These are phyloP conservation scores for Globisporangium apiculatum DNA, from an alignment of 352 stramenopile species.

Conservation along the genomic window DNA sequence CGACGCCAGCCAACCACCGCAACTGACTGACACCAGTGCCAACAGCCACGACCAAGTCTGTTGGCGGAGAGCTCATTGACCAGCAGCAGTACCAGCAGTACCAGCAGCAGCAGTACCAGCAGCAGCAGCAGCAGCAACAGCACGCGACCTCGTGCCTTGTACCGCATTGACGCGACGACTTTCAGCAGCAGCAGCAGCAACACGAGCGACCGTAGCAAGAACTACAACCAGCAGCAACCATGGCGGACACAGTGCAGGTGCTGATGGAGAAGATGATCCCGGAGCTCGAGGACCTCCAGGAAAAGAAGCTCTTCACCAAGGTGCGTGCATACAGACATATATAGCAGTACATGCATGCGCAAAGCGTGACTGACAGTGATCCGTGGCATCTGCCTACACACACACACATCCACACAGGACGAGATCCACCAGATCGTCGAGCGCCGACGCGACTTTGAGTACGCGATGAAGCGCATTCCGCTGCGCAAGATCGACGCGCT, in stretches of 20 bases:
- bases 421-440: slow-evolving; percentile 91
- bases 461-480: slow-evolving; percentile 84
- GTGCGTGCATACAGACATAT: slow-evolving; percentile 5
- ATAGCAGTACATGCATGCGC: background rate
- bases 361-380: background rate
- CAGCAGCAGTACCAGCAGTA: background rate
- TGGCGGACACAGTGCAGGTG: slow-evolving; percentile 92
- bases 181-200: background rate
- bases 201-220: slow-evolving; percentile 2
- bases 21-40: background rate
- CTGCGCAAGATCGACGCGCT: slow-evolving; percentile 89
- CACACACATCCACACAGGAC: slow-evolving; percentile 16
- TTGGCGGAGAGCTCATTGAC: slow-evolving; percentile 12
- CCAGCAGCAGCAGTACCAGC: slow-evolving; percentile 3
- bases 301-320: slow-evolving; percentile 77
- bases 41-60: slow-evolving; percentile 9
- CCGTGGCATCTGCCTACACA: too few species aligned
- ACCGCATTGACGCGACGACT: background rate
- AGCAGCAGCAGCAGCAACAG: background rate
- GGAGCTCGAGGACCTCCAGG: slow-evolving; percentile 90
- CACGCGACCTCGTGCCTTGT: background rate
- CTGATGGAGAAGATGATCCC: slow-evolving; percentile 93
- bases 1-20: background rate
- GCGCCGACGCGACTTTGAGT: slow-evolving; percentile 89
- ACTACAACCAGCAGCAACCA: slow-evolving; percentile 23